Evolutionary conservation across 179 eudicot species (phyloP), one percentile per base, ranked within the genome.

Genomic region (Beta lomatogona): DNA sequence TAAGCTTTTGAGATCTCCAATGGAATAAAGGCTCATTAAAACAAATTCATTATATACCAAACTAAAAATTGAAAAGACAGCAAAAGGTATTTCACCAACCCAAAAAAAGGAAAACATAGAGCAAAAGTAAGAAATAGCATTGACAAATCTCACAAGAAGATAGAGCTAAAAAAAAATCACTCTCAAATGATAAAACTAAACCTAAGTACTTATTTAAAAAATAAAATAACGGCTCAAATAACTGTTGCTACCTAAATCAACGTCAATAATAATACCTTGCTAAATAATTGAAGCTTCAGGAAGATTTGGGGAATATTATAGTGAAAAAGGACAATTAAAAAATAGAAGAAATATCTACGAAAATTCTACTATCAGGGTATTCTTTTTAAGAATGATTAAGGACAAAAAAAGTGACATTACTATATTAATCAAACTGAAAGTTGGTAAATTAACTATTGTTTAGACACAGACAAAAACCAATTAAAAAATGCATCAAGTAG

Each of bases 1-100:
- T 73, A 94, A 89, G 85, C 81, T 82, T 83, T 87, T 93, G n/a
- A 92, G 93, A 84, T 86, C 84, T 75, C 93, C 95, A 55, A 97
- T 90, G 46, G 97, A 71, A 70, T 28, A 53, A 41, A 46, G 50
- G 18, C 2, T 25, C 48, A 68, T 55, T 28, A 55, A 45, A 71
- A 54, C 12, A 83, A 77, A 57, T 22, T 53, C 53, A 77, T 63
- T 77, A 55, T 61, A 78, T 44, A n/a, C 28, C 28, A 15, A 70
- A 19, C 41, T 14, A 78, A 59, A 31, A 55, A 25, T 25, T 79
- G 75, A 82, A 4, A 22, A 71, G 85, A 85, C 87, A 82, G 6
- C 9, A 72, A 72, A 59, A 64, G 81, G 78, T 36, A 79, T 25
- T 25, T 25, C 68, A 72, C 78, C 83, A 19, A 76, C 65, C 83